These are phyloP conservation scores for Galerina sulciceps DNA, from an alignment of 768 basidiomycete species.

Conservation along the genomic window DNA sequence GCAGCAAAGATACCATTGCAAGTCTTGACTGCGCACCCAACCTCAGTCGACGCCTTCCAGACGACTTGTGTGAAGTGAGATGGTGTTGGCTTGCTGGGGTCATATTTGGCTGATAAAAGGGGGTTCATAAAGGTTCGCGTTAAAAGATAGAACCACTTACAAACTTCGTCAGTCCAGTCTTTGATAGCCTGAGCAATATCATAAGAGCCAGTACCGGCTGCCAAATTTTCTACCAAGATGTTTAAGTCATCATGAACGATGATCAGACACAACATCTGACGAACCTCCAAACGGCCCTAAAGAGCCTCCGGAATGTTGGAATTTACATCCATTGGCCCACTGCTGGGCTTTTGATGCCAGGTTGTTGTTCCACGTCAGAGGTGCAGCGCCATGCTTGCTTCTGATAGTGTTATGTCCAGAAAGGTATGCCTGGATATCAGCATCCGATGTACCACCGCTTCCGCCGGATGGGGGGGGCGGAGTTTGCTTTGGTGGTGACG, in stretches of 20 bases:
- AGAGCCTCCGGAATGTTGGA: constrained; percentile 69
- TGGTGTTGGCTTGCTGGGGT: constrained; percentile 55
- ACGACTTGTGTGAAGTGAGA: constrained; percentile 82
- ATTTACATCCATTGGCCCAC: constrained; percentile 72
- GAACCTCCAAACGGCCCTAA: constrained; percentile 69
- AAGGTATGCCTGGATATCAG: constrained; percentile 60
- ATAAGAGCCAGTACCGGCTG: constrained; percentile 70
- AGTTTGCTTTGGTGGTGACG: not conserved
- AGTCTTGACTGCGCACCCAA: constrained; percentile 63
- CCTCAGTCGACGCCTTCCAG: constrained; percentile 67
- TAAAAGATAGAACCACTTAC: constrained; percentile 41
- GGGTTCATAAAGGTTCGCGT: not conserved
- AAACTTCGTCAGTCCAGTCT: constrained; percentile 70
- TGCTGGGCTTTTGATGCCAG: constrained; percentile 66
- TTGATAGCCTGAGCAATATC: constrained; percentile 53
- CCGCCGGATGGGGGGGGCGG: constrained; percentile 7
- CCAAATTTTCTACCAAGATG: constrained; percentile 61
- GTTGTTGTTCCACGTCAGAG: constrained; percentile 66
- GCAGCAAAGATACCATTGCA: constrained; percentile 65
- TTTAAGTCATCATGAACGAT: not conserved
- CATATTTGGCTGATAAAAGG: constrained; percentile 50
- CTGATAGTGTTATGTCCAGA: constrained; percentile 66
- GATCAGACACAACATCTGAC: constrained; percentile 16
- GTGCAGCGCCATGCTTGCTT: constrained; percentile 62
- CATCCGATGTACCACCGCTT: constrained; percentile 29